These are phyloP conservation scores for Elongisporangium undulatum DNA, from an alignment of 352 stramenopile species.

Conservation along the genomic window DNA sequence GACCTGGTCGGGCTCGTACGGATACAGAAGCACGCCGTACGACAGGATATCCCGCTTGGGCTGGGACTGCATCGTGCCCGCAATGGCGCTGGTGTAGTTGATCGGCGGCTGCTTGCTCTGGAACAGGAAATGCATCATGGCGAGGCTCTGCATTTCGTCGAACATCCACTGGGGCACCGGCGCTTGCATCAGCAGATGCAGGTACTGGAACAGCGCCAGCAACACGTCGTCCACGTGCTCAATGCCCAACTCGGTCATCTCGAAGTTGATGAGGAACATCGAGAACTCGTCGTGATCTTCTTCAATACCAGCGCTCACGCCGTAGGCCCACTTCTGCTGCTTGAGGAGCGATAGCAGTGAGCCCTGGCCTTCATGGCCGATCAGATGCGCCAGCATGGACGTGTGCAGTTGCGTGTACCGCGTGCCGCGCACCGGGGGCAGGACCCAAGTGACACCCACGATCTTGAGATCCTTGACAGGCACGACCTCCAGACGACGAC, in stretches of 20 bases:
- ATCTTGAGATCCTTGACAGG: conserved; percentile 55
- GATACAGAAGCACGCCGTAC: conserved; percentile 37
- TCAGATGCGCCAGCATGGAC: conserved; percentile 82
- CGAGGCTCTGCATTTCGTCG: conserved; percentile 48
- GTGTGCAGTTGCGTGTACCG: conserved; percentile 39
- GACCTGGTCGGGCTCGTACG: conserved; percentile 40
- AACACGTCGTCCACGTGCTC: conserved; percentile 48
- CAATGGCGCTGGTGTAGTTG: conserved; percentile 57
- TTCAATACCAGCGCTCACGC: conserved; percentile 39
- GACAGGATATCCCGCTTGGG: conserved; percentile 46
- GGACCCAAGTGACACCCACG: conserved; percentile 60
- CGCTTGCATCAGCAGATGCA: conserved; percentile 31
- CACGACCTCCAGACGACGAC: conserved; percentile 39
- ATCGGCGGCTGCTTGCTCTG: conserved; percentile 62
- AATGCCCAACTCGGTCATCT: conserved; percentile 52
- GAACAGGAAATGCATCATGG: conserved; percentile 53
- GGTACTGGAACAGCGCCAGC: conserved; percentile 54
- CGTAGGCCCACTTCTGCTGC: conserved; percentile 58
- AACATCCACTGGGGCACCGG: conserved; percentile 53
- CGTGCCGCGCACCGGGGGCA: conserved; percentile 28
- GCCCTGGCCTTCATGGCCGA: conserved; percentile 91
- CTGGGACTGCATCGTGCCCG: conserved; percentile 52
- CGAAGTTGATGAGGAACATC: conserved; percentile 52
- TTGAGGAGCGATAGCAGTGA: conserved; percentile 93
- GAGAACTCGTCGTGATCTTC: conserved; percentile 56